Base-by-base conservation (phyloP, 768 basidiomycete species). In the Amanita inopinata region DNA sequence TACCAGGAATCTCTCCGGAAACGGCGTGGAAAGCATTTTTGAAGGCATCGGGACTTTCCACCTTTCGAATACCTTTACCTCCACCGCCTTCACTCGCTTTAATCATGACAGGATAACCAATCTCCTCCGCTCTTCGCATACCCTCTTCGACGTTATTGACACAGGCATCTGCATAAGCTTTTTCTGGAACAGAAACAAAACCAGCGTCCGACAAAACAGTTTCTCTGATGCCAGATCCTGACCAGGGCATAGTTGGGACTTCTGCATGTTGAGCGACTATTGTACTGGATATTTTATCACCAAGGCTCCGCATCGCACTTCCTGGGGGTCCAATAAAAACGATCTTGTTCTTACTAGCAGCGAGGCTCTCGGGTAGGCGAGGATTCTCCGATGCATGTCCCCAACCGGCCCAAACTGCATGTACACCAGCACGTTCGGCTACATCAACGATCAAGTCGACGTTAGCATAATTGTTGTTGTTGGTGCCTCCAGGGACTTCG, bases 401-500 rank as follows among this genome's bases (percentile, higher is more conserved):
- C 96, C 96, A 99, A 45, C 96, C 96, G 25, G 96, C 96, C 96
- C 96, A 99, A 18, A 99, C 96, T 33, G 96, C 96, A 56, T 99
- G 96, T 1, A 98, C 96, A 23, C 92, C 96, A 15, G 91, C 76
- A 51, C 96, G 83, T 64, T 99, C 93, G 32, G 96, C 96, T 45
- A 99, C 80, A 58, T 99, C 96, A 46, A 98, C 88, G 55, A 99
- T 98, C 56, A 96, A 82, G 56, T 99, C 96, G 54, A 99, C 96
- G 60, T 99, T 99, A 52, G 96, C 96, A 57, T 98, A 98, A 63
- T 99, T 98, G 74, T 98, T 92, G 73, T 98, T 99, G 62, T 99
- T 99, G 14, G 85, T 78, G 48, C 96, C 96, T 47, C 96, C 96
- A 14, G 96, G 93, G 6, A 99, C 96, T 63, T 99, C 96, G 57